Percentiles rank a stretch among this genome's conserved stretches.
Evolutionary conservation across 148 eudicot species (phyloP).

Genomic region (Spergularia marina): DNA sequence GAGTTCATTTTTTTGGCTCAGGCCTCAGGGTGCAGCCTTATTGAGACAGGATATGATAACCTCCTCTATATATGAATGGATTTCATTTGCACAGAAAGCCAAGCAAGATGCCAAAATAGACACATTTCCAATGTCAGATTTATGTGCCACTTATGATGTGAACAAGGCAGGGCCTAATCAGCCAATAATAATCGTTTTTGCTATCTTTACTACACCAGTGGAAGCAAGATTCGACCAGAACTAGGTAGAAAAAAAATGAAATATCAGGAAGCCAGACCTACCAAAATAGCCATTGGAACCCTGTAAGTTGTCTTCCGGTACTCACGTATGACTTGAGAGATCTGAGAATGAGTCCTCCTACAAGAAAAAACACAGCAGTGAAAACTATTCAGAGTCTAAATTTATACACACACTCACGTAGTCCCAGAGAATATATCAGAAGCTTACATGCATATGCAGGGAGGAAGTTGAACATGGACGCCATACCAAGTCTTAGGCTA

Average conservation of each 20-base stretch:
- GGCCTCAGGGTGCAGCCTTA: not conserved
- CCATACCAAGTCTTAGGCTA: not conserved
- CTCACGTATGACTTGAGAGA: conserved; percentile 88
- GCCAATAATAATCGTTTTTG: not conserved
- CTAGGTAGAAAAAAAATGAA: conserved; percentile 1
- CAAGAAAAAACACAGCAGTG: conserved; percentile 9
- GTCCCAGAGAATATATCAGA: not conserved
- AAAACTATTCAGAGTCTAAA: not conserved
- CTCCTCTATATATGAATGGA: not conserved
- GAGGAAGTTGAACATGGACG: not conserved
- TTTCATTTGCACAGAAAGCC: not conserved
- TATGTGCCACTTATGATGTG: not conserved
- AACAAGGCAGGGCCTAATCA: not conserved
- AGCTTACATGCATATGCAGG: not conserved
- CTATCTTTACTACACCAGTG: not conserved
- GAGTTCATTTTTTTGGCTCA: not conserved
- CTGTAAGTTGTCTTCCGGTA: conserved; percentile 83
- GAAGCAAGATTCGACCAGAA: not conserved
- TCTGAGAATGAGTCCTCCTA: conserved; percentile 95
- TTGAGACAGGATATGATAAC: not conserved
- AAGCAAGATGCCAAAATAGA: conserved; percentile 17
- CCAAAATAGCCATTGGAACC: conserved; percentile 94
- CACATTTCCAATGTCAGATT: not conserved
- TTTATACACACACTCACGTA: not conserved
- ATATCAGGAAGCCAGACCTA: conserved; percentile 29